phyloP scores from a whole-genome alignment of 805 yeast genomes.

The Priceomyces fermenticarens region DNA sequence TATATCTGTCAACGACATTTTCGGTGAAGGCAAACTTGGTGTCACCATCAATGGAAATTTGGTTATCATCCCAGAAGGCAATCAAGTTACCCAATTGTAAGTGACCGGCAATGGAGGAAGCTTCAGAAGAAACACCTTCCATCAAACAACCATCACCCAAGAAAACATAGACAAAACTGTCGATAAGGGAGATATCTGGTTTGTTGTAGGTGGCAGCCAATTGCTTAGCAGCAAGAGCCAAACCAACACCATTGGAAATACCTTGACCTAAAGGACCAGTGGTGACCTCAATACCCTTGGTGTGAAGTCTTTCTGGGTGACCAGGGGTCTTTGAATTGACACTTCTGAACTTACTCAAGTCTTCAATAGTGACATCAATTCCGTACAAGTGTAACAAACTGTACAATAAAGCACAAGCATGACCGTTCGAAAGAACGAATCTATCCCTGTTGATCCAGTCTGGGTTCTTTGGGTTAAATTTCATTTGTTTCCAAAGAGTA shows the following conservation, averaged over 20 bases:
- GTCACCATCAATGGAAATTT: slow-evolving; percentile 93
- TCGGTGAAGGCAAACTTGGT: slow-evolving; percentile 90
- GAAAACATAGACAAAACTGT: slow-evolving; percentile 74
- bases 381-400: slow-evolving; percentile 83
- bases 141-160: slow-evolving; percentile 97
- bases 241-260: slow-evolving; percentile 91
- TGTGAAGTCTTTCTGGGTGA: slow-evolving; percentile 84
- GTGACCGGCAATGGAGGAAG: slow-evolving; percentile 94
- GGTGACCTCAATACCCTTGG: slow-evolving; percentile 94
- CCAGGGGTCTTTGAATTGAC: slow-evolving; percentile 92
- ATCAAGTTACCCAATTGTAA: slow-evolving; percentile 88
- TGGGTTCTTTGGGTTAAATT: slow-evolving; percentile 87
- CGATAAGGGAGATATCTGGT: slow-evolving; percentile 71
- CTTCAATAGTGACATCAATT: slow-evolving; percentile 75
- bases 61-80: slow-evolving; percentile 95
- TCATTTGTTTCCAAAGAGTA: slow-evolving; percentile 75
- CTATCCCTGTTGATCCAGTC: slow-evolving; percentile 94
- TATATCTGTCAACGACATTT: slow-evolving; percentile 79
- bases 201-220: slow-evolving; percentile 91
- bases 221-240: slow-evolving; percentile 92
- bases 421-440: slow-evolving; percentile 94
- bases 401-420: slow-evolving; percentile 89
- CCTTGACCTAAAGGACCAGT: slow-evolving; percentile 99
- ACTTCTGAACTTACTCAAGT: slow-evolving; percentile 87
- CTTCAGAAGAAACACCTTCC: slow-evolving; percentile 97